Evolutionary conservation across 176 grass and related monocot species (phyloP), one percentile per base, ranked within the genome.

Genomic region (Neostapfia colusana): DNA sequence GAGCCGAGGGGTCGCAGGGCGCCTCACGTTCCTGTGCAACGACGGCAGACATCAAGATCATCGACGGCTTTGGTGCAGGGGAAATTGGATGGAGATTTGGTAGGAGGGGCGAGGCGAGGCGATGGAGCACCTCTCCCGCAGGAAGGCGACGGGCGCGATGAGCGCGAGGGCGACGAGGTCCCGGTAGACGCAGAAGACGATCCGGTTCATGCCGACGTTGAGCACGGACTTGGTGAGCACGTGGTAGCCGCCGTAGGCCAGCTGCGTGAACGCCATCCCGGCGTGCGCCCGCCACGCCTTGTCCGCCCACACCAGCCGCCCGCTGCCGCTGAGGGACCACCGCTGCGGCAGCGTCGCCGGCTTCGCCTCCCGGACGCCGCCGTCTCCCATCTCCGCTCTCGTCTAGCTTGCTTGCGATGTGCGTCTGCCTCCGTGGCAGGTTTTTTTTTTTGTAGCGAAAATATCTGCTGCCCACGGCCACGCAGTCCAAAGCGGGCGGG

Each of bases 161-260:
- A 98, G 73, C 8, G 87, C 67, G 75, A 98, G 46, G 26, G 95
- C 91, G 81, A 98, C 54, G 79, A 98, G 79, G 66, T 94, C 95
- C 18, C 95, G 95, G 85, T 98, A 98, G 85, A 94, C 87, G 72
- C 91, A 92, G 85, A 98, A 98, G 58, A 98, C 91, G 73, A 98
- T 63, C 89, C 94, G 89, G 74, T 95, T 98, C 95, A 98, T 98
- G 71, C 95, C 95, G 51, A 94, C 91, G 73, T 98, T 86, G 82
- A 98, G 91, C 26, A 98, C 91, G 70, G 95, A 94, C 81, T 98
- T 98, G 84, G 95, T 98, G 76, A 98, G 85, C 75, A 98, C 95
- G 62, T 95, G 91, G 95, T 98, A 98, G 39, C 82, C 85, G 55
- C 95, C 95, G 73, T 98, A 94, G 75, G 88, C 74, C 59, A 92